These are phyloP conservation scores for Rhodotorula sp. DNA, from an alignment of 1,284 basidiomycete genomes.

Conservation along the genomic window DNA sequence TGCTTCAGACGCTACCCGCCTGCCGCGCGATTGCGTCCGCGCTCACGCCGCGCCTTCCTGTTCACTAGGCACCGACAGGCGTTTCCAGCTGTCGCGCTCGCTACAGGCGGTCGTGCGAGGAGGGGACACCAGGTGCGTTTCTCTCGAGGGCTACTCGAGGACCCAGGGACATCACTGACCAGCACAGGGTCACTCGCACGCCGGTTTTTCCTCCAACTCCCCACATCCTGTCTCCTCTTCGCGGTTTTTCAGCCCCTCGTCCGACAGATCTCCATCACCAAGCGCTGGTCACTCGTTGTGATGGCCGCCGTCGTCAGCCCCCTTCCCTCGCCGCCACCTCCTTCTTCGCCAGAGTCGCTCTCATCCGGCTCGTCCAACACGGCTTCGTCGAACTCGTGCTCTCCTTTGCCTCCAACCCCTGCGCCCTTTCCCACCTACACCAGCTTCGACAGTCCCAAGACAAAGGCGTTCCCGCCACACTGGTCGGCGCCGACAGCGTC, in stretches of 20 bases:
- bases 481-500: background rate
- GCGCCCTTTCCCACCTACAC: constrained; percentile 3
- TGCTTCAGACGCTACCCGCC: too few relatives aligned
- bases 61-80: too few relatives aligned
- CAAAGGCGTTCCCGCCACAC: background rate
- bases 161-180: too few relatives aligned
- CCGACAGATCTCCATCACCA: background rate
- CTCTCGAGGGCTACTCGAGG: too few relatives aligned
- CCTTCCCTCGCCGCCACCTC: constrained; percentile 17
- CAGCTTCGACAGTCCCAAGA: constrained; percentile 2
- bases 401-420: constrained; percentile 10
- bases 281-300: background rate
- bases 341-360: constrained; percentile 23
- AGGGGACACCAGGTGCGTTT: too few relatives aligned
- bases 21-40: too few relatives aligned
- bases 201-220: background rate
- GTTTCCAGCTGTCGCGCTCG: too few relatives aligned
- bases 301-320: constrained; percentile 15
- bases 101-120: too few relatives aligned
- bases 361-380: constrained; percentile 23
- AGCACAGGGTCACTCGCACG: too few relatives aligned
- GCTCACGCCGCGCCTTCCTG: too few relatives aligned
- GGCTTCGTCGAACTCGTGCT: constrained; percentile 4
- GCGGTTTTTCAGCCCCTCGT: background rate
- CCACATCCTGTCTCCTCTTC: background rate